These are phyloP conservation scores for Ochromonas danica DNA, from an alignment of 108 stramenopile genomes.

Conservation along the genomic window DNA sequence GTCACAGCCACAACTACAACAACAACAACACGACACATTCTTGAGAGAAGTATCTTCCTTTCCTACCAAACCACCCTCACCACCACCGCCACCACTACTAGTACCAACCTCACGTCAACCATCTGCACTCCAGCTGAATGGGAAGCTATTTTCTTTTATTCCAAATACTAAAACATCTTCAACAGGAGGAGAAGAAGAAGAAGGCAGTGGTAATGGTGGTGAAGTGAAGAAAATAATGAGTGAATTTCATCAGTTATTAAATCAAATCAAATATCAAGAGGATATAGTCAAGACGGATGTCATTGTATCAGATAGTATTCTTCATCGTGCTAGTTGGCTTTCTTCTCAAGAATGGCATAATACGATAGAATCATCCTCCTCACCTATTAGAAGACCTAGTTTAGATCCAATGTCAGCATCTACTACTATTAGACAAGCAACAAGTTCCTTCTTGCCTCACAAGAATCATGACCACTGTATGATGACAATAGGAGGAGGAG, in stretches of 20 bases:
- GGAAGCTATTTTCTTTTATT: background rate
- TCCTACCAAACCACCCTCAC: background rate
- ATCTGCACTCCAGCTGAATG: background rate
- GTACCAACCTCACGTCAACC: background rate
- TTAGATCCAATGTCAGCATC: background rate
- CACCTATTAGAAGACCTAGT: too few species aligned
- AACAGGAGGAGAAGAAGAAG: background rate
- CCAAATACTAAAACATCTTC: background rate
- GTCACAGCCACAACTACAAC: background rate
- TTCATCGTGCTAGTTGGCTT: background rate
- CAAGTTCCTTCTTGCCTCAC: too few species aligned
- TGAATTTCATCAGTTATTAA: background rate
- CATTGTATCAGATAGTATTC: background rate
- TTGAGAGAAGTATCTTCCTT: background rate
- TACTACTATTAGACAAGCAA: too few species aligned
- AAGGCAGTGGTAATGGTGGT: too few species aligned
- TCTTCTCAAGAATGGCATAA: background rate
- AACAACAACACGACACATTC: background rate
- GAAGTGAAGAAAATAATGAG: too few species aligned
- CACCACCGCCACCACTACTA: background rate
- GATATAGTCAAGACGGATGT: background rate
- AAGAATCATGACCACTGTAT: too few species aligned
- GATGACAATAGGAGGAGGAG: background rate
- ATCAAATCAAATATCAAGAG: background rate
- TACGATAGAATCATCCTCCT: background rate